phyloP scores from a whole-genome alignment of 768 basidiomycete species.

The Agaricus sinodeliciosus region DNA sequence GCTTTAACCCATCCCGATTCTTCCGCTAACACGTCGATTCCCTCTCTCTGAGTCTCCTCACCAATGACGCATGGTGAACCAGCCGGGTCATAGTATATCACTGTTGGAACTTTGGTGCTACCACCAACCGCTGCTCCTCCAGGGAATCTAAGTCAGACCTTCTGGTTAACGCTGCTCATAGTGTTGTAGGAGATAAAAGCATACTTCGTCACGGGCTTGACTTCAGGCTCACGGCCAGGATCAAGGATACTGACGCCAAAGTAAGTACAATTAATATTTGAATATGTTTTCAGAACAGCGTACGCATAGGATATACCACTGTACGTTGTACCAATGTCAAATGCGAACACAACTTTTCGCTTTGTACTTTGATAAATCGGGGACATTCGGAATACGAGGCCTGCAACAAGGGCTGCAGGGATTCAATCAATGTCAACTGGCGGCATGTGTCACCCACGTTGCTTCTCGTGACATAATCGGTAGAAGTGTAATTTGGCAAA shows the following conservation, averaged over 20 bases:
- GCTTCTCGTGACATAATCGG: too few species aligned
- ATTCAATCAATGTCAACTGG: too few species aligned
- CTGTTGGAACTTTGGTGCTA: conserved; percentile 28
- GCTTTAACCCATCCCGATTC: conserved; percentile 11
- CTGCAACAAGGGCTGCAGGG: not conserved
- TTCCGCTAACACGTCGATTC: conserved; percentile 6
- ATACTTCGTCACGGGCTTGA: conserved; percentile 32
- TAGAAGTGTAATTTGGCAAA: too few species aligned
- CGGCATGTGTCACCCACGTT: too few species aligned
- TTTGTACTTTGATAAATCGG: conserved; percentile 27
- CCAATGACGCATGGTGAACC: conserved; percentile 5
- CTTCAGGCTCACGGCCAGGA: conserved; percentile 25
- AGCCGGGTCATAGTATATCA: conserved; percentile 25
- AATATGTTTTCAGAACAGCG: not conserved
- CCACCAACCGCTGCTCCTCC: conserved; percentile 21
- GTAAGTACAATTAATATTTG: conserved; percentile 8
- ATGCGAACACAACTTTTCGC: conserved; percentile 36
- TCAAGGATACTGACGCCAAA: conserved; percentile 24
- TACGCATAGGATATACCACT: conserved; percentile 40
- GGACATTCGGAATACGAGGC: not conserved
- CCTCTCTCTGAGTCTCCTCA: conserved; percentile 10
- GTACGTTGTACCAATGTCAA: conserved; percentile 44
- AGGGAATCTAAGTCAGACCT: conserved; percentile 12
- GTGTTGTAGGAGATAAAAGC: conserved; percentile 15
- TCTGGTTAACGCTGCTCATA: not conserved